Evolutionary conservation across 148 eudicot species (phyloP), one percentile per base, ranked within the genome.

Genomic region (Vaccinium vitisidaea): DNA sequence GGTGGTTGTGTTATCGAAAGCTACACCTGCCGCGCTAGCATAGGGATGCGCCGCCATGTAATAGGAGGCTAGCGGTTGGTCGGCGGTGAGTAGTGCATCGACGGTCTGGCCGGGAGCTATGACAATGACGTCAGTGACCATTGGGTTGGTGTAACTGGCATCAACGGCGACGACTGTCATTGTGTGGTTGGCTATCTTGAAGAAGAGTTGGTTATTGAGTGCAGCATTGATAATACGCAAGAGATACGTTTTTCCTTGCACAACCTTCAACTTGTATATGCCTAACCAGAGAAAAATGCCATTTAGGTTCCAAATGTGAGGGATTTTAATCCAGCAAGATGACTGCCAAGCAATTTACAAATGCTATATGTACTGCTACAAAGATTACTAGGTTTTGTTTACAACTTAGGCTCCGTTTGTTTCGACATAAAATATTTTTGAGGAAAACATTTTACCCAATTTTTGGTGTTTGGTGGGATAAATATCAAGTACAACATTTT

Each of bases 141-240:
- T 92, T 0, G 93, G 94, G 0, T 56, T 55, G 0, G 95, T 94
- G 91, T 94, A 95, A 13, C 86, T 1, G 5, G 97, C 98, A 70
- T 95, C 98, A 3, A 91, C 86, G 11, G 89, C 95, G 0, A 95
- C 98, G 0, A 95, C 96, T 0, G 87, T 92, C 77, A 95, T 4
- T 36, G 84, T 90, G 90, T 95, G 98, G 16, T 86, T 83, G n/a
- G 95, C 93, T 36, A 95, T 82, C 53, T 91, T 90, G 90, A 94
- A 94, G 84, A 95, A 95, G 46, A 91, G 85, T 32, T 92, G 88
- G 76, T 86, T 86, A 46, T 93, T 89, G 91, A 94, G 93, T 46
- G 94, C 98, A 81, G 94, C 98, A 75, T 95, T 95, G 90, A 92
- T 77, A n/a, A 95, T 88, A 8, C 98, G 96, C 0, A 95, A 86